These are phyloP conservation scores for Crithidia thermophila DNA, from an alignment of 208 protist species.

Conservation along the genomic window DNA sequence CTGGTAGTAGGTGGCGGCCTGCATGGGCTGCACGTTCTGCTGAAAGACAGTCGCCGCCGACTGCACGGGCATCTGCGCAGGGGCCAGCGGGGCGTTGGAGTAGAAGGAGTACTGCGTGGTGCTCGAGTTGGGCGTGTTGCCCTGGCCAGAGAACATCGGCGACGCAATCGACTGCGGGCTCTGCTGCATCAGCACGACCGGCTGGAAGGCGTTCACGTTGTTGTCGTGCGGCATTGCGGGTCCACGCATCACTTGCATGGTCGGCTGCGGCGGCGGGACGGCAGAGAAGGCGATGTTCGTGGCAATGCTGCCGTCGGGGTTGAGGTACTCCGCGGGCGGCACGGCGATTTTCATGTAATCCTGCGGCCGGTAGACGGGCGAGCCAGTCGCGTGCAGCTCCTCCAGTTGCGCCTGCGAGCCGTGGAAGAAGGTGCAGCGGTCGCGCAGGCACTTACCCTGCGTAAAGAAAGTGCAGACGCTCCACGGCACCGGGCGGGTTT, in stretches of 20 bases:
- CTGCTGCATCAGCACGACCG: slow-evolving; percentile 26
- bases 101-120: slow-evolving; percentile 20
- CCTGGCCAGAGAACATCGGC: slow-evolving; percentile 15
- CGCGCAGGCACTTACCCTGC: slow-evolving; percentile 66
- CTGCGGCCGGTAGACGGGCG: slow-evolving; percentile 56
- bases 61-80: slow-evolving; percentile 4
- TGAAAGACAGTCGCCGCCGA: slow-evolving; percentile 17
- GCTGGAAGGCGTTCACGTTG: slow-evolving; percentile 25
- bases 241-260: slow-evolving; percentile 21
- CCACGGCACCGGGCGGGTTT: slow-evolving; percentile 59
- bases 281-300: slow-evolving; percentile 17
- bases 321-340: slow-evolving; percentile 54
- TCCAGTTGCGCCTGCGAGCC: slow-evolving; percentile 65
- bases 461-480: slow-evolving; percentile 75
- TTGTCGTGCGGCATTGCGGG: slow-evolving; percentile 24
- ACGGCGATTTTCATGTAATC: slow-evolving; percentile 74
- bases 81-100: slow-evolving; percentile 20
- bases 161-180: slow-evolving; percentile 21
- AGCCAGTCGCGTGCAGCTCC: slow-evolving; percentile 42
- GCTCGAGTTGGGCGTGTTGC: slow-evolving; percentile 1
- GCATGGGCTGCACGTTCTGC: slow-evolving; percentile 12
- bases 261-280: not conserved
- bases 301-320: slow-evolving; percentile 34
- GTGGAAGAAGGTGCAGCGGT: slow-evolving; percentile 79
- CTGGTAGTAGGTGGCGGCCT: slow-evolving; percentile 25